Evolutionary conservation across 805 yeast species (phyloP).

Genomic region (Wickerhamiella parazyma): DNA sequence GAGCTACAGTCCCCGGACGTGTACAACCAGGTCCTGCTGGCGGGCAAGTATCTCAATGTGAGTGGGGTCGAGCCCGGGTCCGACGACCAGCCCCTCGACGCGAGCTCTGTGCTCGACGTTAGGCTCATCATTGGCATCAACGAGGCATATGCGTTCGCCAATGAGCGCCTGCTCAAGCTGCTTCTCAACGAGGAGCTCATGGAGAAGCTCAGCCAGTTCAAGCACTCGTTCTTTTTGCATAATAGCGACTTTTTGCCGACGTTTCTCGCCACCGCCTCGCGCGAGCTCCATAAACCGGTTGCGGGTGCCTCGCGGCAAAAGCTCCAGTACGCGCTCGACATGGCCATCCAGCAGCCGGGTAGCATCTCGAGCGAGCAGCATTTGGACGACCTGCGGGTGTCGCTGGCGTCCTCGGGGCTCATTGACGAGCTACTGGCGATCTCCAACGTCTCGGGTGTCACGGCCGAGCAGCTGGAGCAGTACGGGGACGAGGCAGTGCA

Average conservation of each 20-base stretch:
- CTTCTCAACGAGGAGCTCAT: conserved; percentile 42
- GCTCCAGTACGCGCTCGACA: conserved; percentile 28
- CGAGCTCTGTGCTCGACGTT: conserved; percentile 19
- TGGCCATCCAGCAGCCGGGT: conserved; percentile 29
- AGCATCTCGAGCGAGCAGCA: conserved; percentile 26
- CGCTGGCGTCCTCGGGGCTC: conserved; percentile 23
- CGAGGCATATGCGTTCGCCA: conserved; percentile 54
- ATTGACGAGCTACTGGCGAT: conserved; percentile 27
- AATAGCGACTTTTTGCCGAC: conserved; percentile 38
- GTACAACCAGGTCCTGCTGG: conserved; percentile 53
- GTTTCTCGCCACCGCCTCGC: conserved; percentile 38
- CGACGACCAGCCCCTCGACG: not conserved
- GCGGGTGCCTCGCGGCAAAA: conserved; percentile 20
- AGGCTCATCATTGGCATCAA: conserved; percentile 44
- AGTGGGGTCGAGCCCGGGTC: conserved; percentile 28
- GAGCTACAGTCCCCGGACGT: conserved; percentile 42
- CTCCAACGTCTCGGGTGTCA: conserved; percentile 26
- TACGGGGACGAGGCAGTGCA: conserved; percentile 2
- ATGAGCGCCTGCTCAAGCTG: conserved; percentile 41
- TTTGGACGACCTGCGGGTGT: conserved; percentile 25
- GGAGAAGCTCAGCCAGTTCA: conserved; percentile 36
- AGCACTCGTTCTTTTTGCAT: conserved; percentile 43
- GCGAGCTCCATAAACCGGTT: conserved; percentile 38
- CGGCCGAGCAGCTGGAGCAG: conserved; percentile 16
- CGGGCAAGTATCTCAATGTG: conserved; percentile 77